These are phyloP conservation scores for Pholiota conissans DNA, from an alignment of 768 basidiomycete genomes.

Conservation along the genomic window DNA sequence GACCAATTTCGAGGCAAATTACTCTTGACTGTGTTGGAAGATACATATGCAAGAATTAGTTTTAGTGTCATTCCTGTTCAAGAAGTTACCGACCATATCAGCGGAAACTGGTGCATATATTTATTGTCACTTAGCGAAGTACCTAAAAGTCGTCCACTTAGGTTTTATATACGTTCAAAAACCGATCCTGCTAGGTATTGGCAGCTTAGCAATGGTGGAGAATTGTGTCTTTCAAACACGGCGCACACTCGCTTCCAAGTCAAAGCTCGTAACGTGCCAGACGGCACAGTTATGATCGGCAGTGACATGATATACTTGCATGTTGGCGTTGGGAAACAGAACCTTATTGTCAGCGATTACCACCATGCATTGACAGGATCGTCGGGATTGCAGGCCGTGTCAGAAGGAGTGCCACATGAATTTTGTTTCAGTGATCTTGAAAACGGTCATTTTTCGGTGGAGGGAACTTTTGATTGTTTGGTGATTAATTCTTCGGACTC, in stretches of 20 bases:
- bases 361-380: neutral
- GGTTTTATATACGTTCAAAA: neutral
- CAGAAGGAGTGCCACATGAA: neutral
- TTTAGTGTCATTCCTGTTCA: neutral
- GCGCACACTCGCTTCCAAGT: neutral
- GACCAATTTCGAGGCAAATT: neutral
- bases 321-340: neutral
- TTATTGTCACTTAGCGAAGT: neutral
- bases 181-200: neutral
- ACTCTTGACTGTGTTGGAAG: neutral
- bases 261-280: neutral
- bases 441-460: neutral
- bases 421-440: neutral
- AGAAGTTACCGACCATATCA: neutral
- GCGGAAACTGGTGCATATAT: neutral
- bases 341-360: too few relatives aligned
- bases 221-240: neutral
- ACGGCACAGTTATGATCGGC: neutral
- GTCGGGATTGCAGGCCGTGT: neutral
- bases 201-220: neutral
- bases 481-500: neutral
- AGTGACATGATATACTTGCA: neutral
- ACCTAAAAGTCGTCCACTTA: neutral
- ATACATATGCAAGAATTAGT: neutral
- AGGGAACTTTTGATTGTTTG: neutral